Conservation (phyloP, 106 monocot genomes). For the Narthecium ossifragum region DNA sequence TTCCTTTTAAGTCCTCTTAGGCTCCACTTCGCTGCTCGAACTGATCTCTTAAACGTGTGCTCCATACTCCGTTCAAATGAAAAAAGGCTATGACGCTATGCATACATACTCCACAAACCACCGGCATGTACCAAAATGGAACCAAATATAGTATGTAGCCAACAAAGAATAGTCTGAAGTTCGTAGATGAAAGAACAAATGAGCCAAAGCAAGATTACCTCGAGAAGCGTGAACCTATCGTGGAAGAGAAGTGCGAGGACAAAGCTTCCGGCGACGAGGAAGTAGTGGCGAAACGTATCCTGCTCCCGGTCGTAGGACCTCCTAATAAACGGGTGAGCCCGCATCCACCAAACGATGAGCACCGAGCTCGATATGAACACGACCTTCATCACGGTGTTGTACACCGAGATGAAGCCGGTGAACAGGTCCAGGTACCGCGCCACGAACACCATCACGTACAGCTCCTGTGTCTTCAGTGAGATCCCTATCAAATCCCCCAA, state of each 20-base stretch:
- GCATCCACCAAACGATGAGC: constrained; percentile 63
- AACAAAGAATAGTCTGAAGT: neutral
- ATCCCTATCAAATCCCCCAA: constrained; percentile 27
- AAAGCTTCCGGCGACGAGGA: constrained; percentile 26
- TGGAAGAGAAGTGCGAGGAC: constrained; percentile 39
- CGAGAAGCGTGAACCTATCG: constrained; percentile 31
- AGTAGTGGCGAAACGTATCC: constrained; percentile 55
- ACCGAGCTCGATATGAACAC: constrained; percentile 52
- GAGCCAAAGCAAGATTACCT: constrained; percentile 14
- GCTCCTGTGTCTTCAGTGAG: constrained; percentile 70
- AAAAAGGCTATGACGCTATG: neutral
- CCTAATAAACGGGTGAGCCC: constrained; percentile 35
- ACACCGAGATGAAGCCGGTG: constrained; percentile 44
- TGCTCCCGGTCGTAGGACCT: constrained; percentile 41
- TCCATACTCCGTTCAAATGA: neutral
- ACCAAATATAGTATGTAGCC: neutral
- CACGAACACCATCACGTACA: constrained; percentile 53
- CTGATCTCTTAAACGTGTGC: no score
- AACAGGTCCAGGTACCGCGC: constrained; percentile 55
- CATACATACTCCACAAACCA: neutral
- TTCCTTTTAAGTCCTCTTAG: no score
- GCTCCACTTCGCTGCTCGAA: no score
- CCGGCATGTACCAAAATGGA: neutral
- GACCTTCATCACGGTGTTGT: constrained; percentile 61
- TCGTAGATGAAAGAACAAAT: neutral